These are phyloP conservation scores for Prosopis cineraria DNA, from an alignment of 306 rosid genomes.

Conservation along the genomic window DNA sequence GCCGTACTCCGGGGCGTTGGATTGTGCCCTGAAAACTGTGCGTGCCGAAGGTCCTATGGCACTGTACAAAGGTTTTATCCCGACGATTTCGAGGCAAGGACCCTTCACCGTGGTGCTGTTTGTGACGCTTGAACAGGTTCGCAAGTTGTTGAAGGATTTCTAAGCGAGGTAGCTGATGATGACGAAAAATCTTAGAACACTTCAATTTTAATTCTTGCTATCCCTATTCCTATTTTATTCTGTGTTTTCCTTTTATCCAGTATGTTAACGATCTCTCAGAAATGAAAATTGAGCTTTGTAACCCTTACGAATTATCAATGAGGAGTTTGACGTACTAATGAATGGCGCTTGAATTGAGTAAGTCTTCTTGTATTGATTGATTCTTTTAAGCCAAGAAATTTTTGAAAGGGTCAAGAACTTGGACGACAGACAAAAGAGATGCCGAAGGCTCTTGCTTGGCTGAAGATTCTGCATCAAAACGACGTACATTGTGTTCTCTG, in stretches of 20 bases:
- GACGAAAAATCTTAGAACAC: slow-evolving; percentile 25
- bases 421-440: neutral
- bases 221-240: neutral
- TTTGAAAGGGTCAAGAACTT: neutral
- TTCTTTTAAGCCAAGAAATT: neutral
- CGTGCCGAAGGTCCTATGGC: slow-evolving; percentile 79
- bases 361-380: neutral
- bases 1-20: slow-evolving; percentile 71
- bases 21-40: slow-evolving; percentile 68
- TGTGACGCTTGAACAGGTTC: slow-evolving; percentile 78
- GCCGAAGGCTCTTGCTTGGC: neutral
- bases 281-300: neutral
- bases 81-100: slow-evolving; percentile 83
- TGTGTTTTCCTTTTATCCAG: neutral
- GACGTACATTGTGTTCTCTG: neutral
- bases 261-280: neutral
- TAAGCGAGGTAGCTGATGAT: slow-evolving; percentile 38
- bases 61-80: slow-evolving; percentile 70
- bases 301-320: neutral
- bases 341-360: neutral
- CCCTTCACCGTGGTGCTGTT: slow-evolving; percentile 79
- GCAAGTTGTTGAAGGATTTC: slow-evolving; percentile 75
- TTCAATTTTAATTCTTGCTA: neutral
- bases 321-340: neutral
- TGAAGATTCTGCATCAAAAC: neutral